Conservation (phyloP, 495 filamentous ascomycete species). For the Aspergillus mulundensis region DNA sequence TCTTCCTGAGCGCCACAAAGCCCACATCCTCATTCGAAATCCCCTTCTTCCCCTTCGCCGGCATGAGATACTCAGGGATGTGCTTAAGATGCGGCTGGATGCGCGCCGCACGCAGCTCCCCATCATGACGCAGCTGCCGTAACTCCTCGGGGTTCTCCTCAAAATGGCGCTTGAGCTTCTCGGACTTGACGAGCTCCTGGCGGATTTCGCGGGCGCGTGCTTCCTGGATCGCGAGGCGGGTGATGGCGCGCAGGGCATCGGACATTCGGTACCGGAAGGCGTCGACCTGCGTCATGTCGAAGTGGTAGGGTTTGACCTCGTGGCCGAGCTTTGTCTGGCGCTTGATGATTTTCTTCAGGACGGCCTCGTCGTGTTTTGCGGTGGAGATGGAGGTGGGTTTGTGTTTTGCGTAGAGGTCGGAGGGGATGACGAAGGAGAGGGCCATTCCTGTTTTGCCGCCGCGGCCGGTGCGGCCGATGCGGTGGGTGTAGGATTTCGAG, state of each 20-base stretch:
- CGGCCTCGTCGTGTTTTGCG: conserved; percentile 75
- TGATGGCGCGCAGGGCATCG: conserved; percentile 80
- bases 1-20: conserved; percentile 74
- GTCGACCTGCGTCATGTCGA: conserved; percentile 91
- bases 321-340: conserved; percentile 69
- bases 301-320: conserved; percentile 81
- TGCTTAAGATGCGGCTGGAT: conserved; percentile 89
- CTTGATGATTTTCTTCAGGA: conserved; percentile 67
- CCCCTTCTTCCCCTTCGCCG: conserved; percentile 67
- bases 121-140: conserved; percentile 83
- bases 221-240: conserved; percentile 78
- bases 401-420: conserved; percentile 77
- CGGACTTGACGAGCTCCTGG: conserved; percentile 84
- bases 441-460: conserved; percentile 90
- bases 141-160: conserved; percentile 94
- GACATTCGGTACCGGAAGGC: conserved; percentile 93
- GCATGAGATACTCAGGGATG: conserved; percentile 91
- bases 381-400: conserved; percentile 72
- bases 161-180: conserved; percentile 91
- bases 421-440: conserved; percentile 86
- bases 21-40: conserved; percentile 58
- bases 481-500: conserved; percentile 91
- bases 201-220: conserved; percentile 82
- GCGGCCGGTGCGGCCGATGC: conserved; percentile 88
- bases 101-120: conserved; percentile 71